Evolutionary conservation across 2,329 filamentous ascomycete genomes (phyloP).

Genomic region (Colletotrichum sp.): DNA sequence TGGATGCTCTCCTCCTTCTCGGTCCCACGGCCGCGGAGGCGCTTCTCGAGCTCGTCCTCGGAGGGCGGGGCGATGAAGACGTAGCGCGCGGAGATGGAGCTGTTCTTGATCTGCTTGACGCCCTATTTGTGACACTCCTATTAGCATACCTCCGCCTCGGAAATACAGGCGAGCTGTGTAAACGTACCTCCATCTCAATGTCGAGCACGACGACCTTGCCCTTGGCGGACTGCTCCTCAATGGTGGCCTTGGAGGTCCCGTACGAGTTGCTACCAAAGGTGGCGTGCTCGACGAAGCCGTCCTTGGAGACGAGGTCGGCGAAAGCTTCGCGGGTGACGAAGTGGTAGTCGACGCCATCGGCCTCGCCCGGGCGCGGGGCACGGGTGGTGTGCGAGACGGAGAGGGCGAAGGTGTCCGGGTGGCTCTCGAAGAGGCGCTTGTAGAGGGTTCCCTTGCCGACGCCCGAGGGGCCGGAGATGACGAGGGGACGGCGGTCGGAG

Average conservation of each 20-base stretch:
- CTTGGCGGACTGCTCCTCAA: constrained; percentile 74
- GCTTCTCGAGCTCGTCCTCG: constrained; percentile 73
- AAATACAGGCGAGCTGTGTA: no score
- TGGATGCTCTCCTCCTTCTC: constrained; percentile 75
- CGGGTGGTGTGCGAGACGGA: constrained; percentile 82
- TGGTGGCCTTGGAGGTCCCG: constrained; percentile 81
- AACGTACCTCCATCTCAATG: constrained; percentile 89
- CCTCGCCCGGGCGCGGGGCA: constrained; percentile 74
- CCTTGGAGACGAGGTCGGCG: constrained; percentile 66
- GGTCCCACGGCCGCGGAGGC: constrained; percentile 77
- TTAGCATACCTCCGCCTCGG: background rate
- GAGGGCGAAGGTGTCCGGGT: constrained; percentile 57
- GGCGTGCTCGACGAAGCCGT: constrained; percentile 84
- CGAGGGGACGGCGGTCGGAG: constrained; percentile 66
- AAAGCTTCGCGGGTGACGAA: constrained; percentile 74
- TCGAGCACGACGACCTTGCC: constrained; percentile 83
- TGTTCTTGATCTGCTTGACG: constrained; percentile 89
- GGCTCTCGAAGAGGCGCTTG: constrained; percentile 67
- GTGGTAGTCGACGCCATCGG: constrained; percentile 81
- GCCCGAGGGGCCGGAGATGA: constrained; percentile 81
- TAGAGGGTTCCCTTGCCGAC: constrained; percentile 84
- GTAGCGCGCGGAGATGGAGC: constrained; percentile 76
- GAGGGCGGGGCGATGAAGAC: constrained; percentile 85
- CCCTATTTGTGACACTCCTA: constrained; percentile 45
- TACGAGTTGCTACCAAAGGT: constrained; percentile 87